Percentiles rank a stretch among this genome's conserved stretches.
Conservation (phyloP, 2,329 filamentous ascomycete species). For the Neofusicoccum sp. region DNA sequence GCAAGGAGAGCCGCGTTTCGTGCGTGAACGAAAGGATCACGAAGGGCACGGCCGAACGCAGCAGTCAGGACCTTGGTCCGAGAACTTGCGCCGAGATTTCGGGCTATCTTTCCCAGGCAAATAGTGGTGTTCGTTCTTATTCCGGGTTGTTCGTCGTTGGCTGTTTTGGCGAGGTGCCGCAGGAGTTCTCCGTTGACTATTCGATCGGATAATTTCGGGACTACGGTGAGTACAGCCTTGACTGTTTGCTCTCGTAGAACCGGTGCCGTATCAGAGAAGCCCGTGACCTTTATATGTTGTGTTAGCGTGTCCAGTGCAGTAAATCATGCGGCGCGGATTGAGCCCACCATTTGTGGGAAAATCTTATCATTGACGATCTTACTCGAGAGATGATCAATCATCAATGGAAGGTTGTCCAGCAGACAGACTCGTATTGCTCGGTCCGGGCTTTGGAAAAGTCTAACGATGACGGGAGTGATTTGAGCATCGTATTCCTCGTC, state of each 20-base stretch:
- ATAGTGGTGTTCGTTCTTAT: slow-evolving; percentile 99
- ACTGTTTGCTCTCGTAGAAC: slow-evolving; percentile 94
- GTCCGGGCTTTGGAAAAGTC: slow-evolving; percentile 88
- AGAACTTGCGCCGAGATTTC: slow-evolving; percentile 74
- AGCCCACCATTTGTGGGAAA: slow-evolving; percentile 82
- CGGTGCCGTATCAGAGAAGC: slow-evolving; percentile 89
- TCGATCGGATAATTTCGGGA: slow-evolving; percentile 87
- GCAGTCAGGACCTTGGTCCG: slow-evolving; percentile 89
- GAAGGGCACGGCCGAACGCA: slow-evolving; percentile 84
- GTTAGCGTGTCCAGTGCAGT: slow-evolving; percentile 31
- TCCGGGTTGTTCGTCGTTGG: slow-evolving; percentile 95
- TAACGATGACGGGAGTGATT: slow-evolving; percentile 82
- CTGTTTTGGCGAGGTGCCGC: slow-evolving; percentile 88
- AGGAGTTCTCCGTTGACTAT: slow-evolving; percentile 92
- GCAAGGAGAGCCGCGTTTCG: slow-evolving; percentile 88
- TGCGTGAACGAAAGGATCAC: slow-evolving; percentile 94
- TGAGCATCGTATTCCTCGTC: slow-evolving; percentile 87
- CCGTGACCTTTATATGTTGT: slow-evolving; percentile 66
- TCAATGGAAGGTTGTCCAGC: slow-evolving; percentile 81
- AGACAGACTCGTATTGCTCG: slow-evolving; percentile 89
- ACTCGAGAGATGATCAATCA: slow-evolving; percentile 88
- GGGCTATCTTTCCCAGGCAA: slow-evolving; percentile 93
- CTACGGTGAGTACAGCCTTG: slow-evolving; percentile 86
- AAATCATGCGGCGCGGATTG: background rate
- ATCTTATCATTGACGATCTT: slow-evolving; percentile 95